Conservation (phyloP, 208 protist genomes). For the Trypanosoma scelopori region DNA sequence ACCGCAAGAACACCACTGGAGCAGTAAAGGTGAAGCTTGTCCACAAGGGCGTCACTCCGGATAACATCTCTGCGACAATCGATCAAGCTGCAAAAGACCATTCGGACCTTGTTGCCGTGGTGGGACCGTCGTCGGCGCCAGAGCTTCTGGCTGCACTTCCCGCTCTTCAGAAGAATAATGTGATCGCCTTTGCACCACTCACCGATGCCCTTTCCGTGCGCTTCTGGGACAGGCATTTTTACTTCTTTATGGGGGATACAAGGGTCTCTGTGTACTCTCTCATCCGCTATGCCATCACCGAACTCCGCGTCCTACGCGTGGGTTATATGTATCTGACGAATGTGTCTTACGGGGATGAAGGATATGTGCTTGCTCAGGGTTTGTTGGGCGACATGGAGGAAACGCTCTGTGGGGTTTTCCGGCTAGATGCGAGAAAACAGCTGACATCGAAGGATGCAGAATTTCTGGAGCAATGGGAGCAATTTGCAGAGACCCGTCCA, state of each 20-base stretch:
- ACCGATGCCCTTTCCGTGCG: conserved; percentile 19
- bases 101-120: neutral
- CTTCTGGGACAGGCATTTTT: conserved; percentile 26
- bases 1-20: neutral
- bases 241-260: conserved; percentile 26
- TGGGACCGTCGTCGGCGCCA: conserved; percentile 2
- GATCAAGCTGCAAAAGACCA: neutral
- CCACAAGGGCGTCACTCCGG: neutral
- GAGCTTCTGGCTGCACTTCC: neutral
- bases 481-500: conserved; percentile 37
- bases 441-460: conserved; percentile 12
- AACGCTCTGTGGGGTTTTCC: conserved; percentile 29
- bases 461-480: conserved; percentile 30
- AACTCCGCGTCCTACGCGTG: conserved; percentile 15
- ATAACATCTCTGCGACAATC: conserved; percentile 5
- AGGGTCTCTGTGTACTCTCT: conserved; percentile 7
- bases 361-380: conserved; percentile 19
- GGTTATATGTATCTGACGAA: conserved; percentile 56
- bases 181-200: conserved; percentile 34
- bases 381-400: conserved; percentile 11
- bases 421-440: neutral
- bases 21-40: conserved; percentile 1
- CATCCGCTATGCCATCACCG: conserved; percentile 11
- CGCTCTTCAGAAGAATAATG: neutral
- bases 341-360: conserved; percentile 38